Conservation (phyloP, 2,329 filamentous ascomycete species). For the Didymella pinodella region DNA sequence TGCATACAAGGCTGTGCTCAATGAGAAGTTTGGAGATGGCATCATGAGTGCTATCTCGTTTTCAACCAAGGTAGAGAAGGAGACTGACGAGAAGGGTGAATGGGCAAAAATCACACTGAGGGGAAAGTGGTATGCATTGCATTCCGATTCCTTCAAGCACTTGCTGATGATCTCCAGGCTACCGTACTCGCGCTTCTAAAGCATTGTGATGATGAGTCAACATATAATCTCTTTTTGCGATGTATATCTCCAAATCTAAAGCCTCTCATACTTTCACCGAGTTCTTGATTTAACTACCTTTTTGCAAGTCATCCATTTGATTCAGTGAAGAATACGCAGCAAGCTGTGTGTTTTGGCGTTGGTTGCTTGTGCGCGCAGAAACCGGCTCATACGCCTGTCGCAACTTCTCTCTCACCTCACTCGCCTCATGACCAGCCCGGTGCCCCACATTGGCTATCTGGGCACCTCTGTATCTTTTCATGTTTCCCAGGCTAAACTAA, state of each 20-base stretch:
- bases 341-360: not conserved
- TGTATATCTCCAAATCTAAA: too few species aligned
- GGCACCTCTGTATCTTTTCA: not conserved
- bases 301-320: not conserved
- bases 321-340: not conserved
- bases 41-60: slow-evolving; percentile 98
- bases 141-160: not conserved
- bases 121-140: slow-evolving; percentile 74
- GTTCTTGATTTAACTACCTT: too few species aligned
- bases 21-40: slow-evolving; percentile 82
- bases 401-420: slow-evolving; percentile 11
- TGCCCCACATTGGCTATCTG: not conserved
- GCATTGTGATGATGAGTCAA: not conserved
- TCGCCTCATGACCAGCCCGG: not conserved
- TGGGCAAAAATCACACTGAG: slow-evolving; percentile 87
- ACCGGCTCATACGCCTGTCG: not conserved
- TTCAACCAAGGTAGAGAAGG: slow-evolving; percentile 90
- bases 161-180: slow-evolving; percentile 50
- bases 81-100: slow-evolving; percentile 82
- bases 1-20: slow-evolving; percentile 92
- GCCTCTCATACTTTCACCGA: too few species aligned
- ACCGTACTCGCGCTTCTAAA: slow-evolving; percentile 58
- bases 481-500: not conserved
- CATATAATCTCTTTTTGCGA: too few species aligned
- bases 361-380: not conserved